phyloP scores from a whole-genome alignment of 176 grass and related monocot species.

The Canna indica region DNA sequence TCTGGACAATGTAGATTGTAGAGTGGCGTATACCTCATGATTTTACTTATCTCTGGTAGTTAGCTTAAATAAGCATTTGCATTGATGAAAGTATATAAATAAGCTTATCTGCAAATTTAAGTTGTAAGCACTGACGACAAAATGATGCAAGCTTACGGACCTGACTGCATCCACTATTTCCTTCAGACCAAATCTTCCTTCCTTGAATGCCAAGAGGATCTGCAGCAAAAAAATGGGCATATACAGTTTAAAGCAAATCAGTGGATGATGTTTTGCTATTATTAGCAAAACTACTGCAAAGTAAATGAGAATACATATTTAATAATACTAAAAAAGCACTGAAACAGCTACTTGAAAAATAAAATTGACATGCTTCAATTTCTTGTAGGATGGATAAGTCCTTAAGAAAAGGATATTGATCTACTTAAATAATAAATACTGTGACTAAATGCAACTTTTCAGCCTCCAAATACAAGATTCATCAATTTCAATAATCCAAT shows the following conservation, averaged over 20 bases:
- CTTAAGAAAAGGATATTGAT: background rate
- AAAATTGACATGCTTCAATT: background rate
- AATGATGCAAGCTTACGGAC: conserved; percentile 20
- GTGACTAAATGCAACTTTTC: background rate
- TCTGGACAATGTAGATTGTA: too few species aligned
- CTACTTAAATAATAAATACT: background rate
- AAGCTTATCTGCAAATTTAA: too few species aligned
- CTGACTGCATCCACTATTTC: conserved; percentile 57
- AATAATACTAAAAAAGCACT: background rate
- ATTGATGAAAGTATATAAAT: too few species aligned
- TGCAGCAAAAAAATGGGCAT: conserved; percentile 32
- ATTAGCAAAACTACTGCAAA: background rate
- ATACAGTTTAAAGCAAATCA: background rate
- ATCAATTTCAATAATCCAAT: background rate
- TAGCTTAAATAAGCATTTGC: too few species aligned
- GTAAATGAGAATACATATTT: background rate
- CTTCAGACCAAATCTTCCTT: conserved; percentile 54
- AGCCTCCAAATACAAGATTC: background rate
- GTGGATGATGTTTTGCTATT: conserved; percentile 7
- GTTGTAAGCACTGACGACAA: too few species aligned
- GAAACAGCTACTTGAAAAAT: background rate
- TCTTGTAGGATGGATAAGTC: background rate
- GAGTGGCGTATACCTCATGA: too few species aligned
- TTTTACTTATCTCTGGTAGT: too few species aligned
- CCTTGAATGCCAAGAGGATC: conserved; percentile 92